Conservation (phyloP, 1,284 basidiomycete species). For the Ceratobasidium sp. region DNA sequence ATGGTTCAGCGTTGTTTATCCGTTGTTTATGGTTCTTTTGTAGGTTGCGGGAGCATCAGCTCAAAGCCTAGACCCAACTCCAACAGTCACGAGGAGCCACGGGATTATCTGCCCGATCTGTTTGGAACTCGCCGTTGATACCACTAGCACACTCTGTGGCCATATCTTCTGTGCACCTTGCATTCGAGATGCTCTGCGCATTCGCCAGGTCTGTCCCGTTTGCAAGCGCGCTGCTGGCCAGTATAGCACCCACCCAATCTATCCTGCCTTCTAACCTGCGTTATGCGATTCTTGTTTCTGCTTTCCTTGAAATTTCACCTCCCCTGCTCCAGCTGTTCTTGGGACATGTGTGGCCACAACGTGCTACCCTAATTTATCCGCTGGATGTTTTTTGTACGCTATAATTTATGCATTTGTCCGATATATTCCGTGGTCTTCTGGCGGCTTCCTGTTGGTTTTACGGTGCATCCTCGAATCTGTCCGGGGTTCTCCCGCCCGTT, state of each 20-base stretch:
- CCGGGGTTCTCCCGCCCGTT: background rate
- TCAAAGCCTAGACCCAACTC: conserved; percentile 5
- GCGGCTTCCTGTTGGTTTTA: background rate
- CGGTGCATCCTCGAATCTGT: background rate
- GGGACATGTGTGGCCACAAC: background rate
- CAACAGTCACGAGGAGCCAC: conserved; percentile 19
- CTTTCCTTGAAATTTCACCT: background rate
- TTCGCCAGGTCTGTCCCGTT: conserved; percentile 22
- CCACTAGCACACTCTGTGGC: conserved; percentile 37
- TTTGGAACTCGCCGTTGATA: background rate
- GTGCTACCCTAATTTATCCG: conserved; percentile 2
- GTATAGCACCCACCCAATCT: conserved; percentile 36
- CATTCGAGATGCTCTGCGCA: conserved; percentile 9
- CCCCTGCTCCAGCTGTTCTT: conserved; percentile 20
- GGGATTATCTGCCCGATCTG: conserved; percentile 40
- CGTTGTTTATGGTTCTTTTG: conserved; percentile 1
- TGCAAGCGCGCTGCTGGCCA: conserved; percentile 17
- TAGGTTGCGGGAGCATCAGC: conserved; percentile 1
- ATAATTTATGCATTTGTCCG: conserved; percentile 34
- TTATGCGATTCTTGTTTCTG: conserved; percentile 14
- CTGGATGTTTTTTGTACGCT: conserved; percentile 22
- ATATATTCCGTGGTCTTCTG: background rate
- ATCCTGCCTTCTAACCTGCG: conserved; percentile 11
- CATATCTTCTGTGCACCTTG: conserved; percentile 36
- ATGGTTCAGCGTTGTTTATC: background rate